Conservation (phyloP, 2,329 filamentous ascomycete genomes). For the Trichothecium sympodiale region DNA sequence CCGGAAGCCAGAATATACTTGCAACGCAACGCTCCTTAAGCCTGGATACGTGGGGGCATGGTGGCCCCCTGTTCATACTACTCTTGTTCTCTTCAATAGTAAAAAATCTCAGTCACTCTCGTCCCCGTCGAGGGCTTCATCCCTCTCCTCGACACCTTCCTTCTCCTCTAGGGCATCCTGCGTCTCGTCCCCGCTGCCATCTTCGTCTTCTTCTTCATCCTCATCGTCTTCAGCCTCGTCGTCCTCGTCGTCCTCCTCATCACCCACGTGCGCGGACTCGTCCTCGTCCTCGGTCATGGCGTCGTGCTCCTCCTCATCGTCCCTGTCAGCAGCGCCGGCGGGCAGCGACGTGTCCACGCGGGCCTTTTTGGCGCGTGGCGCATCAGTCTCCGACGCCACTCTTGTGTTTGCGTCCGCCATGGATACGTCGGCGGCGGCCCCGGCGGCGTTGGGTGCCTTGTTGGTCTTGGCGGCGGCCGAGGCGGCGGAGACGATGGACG, state of each 20-base stretch:
- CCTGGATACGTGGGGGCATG: too few relatives aligned
- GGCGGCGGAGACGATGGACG: constrained; percentile 10
- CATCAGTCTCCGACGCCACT: constrained; percentile 19
- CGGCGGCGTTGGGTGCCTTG: constrained; percentile 9
- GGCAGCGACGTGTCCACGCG: constrained; percentile 25
- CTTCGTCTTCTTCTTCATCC: constrained; percentile 27
- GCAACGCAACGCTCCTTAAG: too few relatives aligned
- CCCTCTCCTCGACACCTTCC: constrained; percentile 33
- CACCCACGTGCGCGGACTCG: too few relatives aligned
- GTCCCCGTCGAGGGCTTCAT: constrained; percentile 52
- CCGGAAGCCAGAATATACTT: too few relatives aligned
- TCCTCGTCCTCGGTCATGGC: constrained; percentile 23
- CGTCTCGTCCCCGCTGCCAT: constrained; percentile 40
- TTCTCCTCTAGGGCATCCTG: constrained; percentile 42
- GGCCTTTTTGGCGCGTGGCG: constrained; percentile 29
- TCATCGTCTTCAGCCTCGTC: constrained; percentile 37
- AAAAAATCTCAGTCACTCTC: constrained; percentile 46
- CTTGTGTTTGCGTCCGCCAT: constrained; percentile 22
- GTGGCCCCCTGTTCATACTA: too few relatives aligned
- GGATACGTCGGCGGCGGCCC: constrained; percentile 23
- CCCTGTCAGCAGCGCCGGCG: constrained; percentile 16
- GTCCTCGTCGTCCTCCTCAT: constrained; percentile 30
- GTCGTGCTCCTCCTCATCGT: constrained; percentile 23
- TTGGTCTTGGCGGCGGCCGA: constrained; percentile 7
- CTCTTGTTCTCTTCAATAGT: too few relatives aligned